Evolutionary conservation across 2,329 filamentous ascomycete genomes (phyloP), one percentile per base, ranked within the genome.

Genomic region (Monosporascus sp.): DNA sequence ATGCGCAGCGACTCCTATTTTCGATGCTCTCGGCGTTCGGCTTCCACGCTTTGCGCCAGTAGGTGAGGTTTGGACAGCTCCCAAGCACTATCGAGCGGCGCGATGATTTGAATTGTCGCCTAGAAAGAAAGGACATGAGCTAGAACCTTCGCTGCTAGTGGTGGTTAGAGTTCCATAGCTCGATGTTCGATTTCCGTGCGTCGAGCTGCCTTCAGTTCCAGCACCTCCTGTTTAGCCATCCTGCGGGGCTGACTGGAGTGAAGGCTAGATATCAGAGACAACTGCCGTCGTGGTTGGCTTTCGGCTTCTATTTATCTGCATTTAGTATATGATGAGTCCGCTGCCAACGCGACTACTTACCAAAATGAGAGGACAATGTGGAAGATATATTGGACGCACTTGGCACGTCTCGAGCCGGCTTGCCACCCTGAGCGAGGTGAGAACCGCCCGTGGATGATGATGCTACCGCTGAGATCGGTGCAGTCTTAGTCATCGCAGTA

Each of bases 81-180:
- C 89, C 88, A 93, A 3, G 85, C 82, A 51, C 76, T 74, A 55
- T 82, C 85, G 61, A 93, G 73, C 20, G 85, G 84, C 24, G 81
- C 78, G 9, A 81, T 80, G 38, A 90, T 87, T 58, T 89, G 82
- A 46, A 88, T 79, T 31, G 89, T 85, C 38, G 86, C 87, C 64
- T 87, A 82, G 67, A 91, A 93, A 1, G 87, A 84, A 47, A 87
- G 80, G 69, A 91, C 88, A 63, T 87, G 84, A 52, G 79, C 78
- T 53, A 92, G 74, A 43, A 88, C 75, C 58, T 76, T 78, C 40
- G 84, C 71, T 48, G 75, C 72, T 53, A 93, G 73, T 1, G 88
- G 86, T 26, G 88, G 88, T 35, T 84, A 70, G 48, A 93, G 76
- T 48, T 80, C 74, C 67, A 80, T 71, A 63, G 86, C 89, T 28